A percentile compares a stretch with the other conserved stretches of the same genome.
Conservation (phyloP, 352 stramenopile genomes). For the Phytopythium oedochilum region DNA sequence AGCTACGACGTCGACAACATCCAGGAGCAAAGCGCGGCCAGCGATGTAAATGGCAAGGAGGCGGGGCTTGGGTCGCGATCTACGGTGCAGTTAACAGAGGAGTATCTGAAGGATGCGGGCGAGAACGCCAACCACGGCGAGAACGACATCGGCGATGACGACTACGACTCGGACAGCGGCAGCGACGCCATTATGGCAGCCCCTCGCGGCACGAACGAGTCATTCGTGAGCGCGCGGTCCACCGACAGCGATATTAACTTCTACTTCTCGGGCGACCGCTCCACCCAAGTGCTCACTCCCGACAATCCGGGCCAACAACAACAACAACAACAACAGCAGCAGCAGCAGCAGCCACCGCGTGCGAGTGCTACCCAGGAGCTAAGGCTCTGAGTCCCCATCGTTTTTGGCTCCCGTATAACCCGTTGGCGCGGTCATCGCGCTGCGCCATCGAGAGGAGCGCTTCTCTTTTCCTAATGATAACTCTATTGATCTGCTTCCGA, state of each 20-base stretch:
- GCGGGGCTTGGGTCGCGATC: neutral
- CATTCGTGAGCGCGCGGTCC: conserved; percentile 51
- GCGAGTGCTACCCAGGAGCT: neutral
- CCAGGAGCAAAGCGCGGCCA: neutral
- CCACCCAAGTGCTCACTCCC: conserved; percentile 1
- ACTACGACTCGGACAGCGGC: conserved; percentile 20
- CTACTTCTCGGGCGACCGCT: conserved; percentile 35
- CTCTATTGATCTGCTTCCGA: neutral
- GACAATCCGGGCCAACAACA: neutral
- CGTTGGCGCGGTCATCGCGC: neutral
- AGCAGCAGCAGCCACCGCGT: neutral
- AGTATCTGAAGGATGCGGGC: neutral
- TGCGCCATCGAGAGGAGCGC: neutral
- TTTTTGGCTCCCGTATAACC: conserved; percentile 1
- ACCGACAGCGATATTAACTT: conserved; percentile 48
- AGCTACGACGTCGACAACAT: conserved; percentile 18
- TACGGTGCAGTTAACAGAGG: neutral
- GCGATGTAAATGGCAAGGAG: neutral
- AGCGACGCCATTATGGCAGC: conserved; percentile 16
- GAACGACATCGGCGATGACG: conserved; percentile 24
- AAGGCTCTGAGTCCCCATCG: neutral
- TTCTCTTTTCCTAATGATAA: neutral
- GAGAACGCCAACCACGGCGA: conserved; percentile 1
- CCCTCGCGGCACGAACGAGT: conserved; percentile 30
- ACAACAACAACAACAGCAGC: neutral